Conservation (phyloP, 2,329 filamentous ascomycete species). For the Ampelomyces quisqualis region DNA sequence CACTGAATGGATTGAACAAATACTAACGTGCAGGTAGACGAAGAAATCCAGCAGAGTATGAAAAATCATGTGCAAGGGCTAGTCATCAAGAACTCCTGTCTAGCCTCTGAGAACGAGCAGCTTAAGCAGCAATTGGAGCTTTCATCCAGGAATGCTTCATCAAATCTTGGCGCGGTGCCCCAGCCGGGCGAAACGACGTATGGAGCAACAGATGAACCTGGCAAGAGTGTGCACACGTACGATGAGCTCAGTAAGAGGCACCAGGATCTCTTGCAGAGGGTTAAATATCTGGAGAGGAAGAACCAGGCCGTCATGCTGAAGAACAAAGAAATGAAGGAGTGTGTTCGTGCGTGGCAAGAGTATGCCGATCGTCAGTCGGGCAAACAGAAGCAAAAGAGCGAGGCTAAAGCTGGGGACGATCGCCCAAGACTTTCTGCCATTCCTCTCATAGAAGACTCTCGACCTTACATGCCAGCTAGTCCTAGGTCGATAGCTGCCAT, state of each 20-base stretch:
- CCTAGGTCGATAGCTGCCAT: slow-evolving; percentile 17
- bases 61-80: slow-evolving; percentile 30
- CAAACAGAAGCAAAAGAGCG: slow-evolving; percentile 23
- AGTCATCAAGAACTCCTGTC: slow-evolving; percentile 26
- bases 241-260: slow-evolving; percentile 37
- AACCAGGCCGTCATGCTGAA: slow-evolving; percentile 38
- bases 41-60: slow-evolving; percentile 32
- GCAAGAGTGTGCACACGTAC: slow-evolving; percentile 31
- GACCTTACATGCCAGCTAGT: slow-evolving; percentile 25
- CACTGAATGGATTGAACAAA: background rate
- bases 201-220: slow-evolving; percentile 27
- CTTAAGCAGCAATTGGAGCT: slow-evolving; percentile 13
- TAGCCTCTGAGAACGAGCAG: slow-evolving; percentile 27
- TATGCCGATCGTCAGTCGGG: slow-evolving; percentile 37
- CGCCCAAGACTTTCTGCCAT: slow-evolving; percentile 5
- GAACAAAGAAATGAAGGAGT: slow-evolving; percentile 45
- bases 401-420: slow-evolving; percentile 12
- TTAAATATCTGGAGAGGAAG: slow-evolving; percentile 39
- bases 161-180: no score
- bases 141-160: background rate
- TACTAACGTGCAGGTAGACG: slow-evolving; percentile 18
- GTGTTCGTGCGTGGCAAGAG: slow-evolving; percentile 41
- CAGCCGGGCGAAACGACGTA: no score
- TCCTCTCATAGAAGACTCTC: slow-evolving; percentile 11
- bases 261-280: slow-evolving; percentile 27